Evolutionary conservation across 176 grass and related monocot species (phyloP).

Genomic region (Oryza meyeriana): DNA sequence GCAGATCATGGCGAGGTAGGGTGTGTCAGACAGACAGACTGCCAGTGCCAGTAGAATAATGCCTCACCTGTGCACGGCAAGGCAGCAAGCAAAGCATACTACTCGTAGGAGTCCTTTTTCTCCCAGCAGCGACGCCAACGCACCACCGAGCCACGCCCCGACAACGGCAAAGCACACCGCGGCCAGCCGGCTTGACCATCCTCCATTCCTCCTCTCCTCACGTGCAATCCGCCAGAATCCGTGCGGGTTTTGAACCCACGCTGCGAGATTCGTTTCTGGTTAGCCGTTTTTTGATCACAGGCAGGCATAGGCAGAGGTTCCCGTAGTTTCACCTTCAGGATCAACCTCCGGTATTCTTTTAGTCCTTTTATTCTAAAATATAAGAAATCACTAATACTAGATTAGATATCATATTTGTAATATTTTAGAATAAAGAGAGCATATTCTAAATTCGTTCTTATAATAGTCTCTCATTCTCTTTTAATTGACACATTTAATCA

Average conservation of each 20-base stretch:
- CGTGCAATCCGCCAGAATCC: neutral
- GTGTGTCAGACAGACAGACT: neutral
- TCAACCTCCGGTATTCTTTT: too few species aligned
- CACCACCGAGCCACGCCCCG: constrained; percentile 1
- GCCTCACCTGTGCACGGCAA: constrained; percentile 14
- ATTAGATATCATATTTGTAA: too few species aligned
- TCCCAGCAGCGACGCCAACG: neutral
- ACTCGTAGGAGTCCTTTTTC: too few species aligned
- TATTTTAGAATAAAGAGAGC: too few species aligned
- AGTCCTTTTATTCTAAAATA: too few species aligned
- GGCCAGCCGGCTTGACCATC: neutral
- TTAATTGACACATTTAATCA: too few species aligned
- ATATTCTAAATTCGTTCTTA: too few species aligned
- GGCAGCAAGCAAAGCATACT: neutral
- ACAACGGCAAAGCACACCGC: neutral
- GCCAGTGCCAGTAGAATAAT: constrained; percentile 22
- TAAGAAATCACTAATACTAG: too few species aligned
- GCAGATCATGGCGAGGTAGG: neutral
- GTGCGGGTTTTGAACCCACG: neutral
- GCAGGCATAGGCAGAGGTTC: too few species aligned
- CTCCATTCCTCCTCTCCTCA: neutral
- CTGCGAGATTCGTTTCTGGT: neutral
- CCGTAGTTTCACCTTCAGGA: too few species aligned
- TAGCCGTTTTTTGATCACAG: too few species aligned
- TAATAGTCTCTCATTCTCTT: too few species aligned